Conservation (phyloP, 257 asterid species). For the Primulina tabacum region DNA sequence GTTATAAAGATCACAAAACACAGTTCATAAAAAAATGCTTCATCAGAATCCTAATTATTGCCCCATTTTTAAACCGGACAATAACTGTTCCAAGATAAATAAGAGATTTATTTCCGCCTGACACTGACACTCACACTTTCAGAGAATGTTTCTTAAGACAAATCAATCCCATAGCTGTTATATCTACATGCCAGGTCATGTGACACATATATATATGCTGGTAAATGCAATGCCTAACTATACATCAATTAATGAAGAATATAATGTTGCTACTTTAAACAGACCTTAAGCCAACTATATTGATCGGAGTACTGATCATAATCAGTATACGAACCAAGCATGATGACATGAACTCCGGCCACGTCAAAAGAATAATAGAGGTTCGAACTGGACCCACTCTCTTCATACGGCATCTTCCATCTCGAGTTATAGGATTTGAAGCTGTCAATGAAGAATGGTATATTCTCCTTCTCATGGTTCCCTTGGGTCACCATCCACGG, state of each 20-base stretch:
- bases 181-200: slow-evolving; percentile 2
- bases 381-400: slow-evolving; percentile 80
- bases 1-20: slow-evolving; percentile 5
- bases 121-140: not conserved
- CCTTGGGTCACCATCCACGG: slow-evolving; percentile 99
- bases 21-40: not conserved
- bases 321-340: slow-evolving; percentile 87
- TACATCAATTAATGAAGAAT: not conserved
- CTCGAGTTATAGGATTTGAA: slow-evolving; percentile 79
- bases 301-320: slow-evolving; percentile 64
- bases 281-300: slow-evolving; percentile 80
- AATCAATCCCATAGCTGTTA: not conserved
- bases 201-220: not conserved
- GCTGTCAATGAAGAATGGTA: slow-evolving; percentile 48
- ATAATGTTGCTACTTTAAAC: not conserved
- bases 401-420: slow-evolving; percentile 93
- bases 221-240: not conserved
- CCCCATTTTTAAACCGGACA: not conserved
- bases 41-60: not conserved
- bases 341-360: slow-evolving; percentile 76
- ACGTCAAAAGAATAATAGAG: slow-evolving; percentile 88
- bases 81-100: not conserved
- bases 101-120: not conserved
- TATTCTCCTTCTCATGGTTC: slow-evolving; percentile 77
- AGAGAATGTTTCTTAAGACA: not conserved